These are phyloP conservation scores for Umbelopsis ramanniana DNA, from an alignment of 192 early-diverging fungal species.

Conservation along the genomic window DNA sequence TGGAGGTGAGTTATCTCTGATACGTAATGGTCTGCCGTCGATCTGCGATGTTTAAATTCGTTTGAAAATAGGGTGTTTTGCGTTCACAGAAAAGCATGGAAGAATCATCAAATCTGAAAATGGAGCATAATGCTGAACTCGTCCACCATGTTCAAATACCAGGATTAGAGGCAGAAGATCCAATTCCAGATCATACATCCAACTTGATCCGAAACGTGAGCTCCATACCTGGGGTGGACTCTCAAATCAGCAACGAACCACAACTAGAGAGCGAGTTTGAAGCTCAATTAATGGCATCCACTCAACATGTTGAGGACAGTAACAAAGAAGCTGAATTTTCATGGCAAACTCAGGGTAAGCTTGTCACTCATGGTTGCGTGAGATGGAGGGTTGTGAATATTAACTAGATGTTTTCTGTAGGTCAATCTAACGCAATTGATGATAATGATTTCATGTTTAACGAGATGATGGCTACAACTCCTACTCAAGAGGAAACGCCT, in stretches of 20 bases:
- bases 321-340: conserved; percentile 7
- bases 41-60: too few species aligned
- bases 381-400: conserved; percentile 11
- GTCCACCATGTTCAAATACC: conserved; percentile 14
- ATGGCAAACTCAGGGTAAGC: background rate
- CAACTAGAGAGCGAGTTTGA: conserved; percentile 13
- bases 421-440: background rate
- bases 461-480: conserved; percentile 39
- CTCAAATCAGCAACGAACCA: background rate
- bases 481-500: conserved; percentile 23
- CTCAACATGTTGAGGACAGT: background rate
- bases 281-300: background rate
- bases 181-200: background rate
- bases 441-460: conserved; percentile 33
- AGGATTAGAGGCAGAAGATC: conserved; percentile 24
- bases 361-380: background rate
- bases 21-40: too few species aligned
- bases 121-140: conserved; percentile 18
- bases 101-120: conserved; percentile 15
- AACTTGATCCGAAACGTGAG: background rate
- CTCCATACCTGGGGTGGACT: background rate
- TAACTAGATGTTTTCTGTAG: conserved; percentile 6
- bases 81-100: conserved; percentile 2
- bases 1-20: conserved; percentile 34
- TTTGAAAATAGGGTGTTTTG: conserved; percentile 16